Percentiles rank a stretch among this genome's conserved stretches.
Evolutionary conservation across 768 basidiomycete species (phyloP).

Genomic region (Rossbeevera mucosa): DNA sequence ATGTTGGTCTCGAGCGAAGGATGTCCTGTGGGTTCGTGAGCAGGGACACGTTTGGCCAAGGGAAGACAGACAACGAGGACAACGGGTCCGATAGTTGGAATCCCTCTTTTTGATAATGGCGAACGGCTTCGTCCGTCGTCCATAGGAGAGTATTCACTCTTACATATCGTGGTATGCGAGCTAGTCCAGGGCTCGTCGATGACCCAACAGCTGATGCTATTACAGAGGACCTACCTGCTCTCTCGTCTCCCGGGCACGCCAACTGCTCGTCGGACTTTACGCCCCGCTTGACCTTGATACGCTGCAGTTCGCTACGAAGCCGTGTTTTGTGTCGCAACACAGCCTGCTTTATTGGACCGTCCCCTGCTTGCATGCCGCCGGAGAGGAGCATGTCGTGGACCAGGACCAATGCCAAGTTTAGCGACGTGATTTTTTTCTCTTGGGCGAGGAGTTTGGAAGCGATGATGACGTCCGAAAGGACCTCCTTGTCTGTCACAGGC

Average conservation of each 20-base stretch:
- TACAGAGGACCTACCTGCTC: constrained; percentile 48
- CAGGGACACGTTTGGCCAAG: not conserved
- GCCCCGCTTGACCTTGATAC: constrained; percentile 73
- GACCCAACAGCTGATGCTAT: not conserved
- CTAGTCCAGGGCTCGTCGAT: constrained; percentile 33
- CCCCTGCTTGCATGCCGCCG: constrained; percentile 82
- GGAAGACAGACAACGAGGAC: constrained; percentile 41
- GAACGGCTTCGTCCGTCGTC: constrained; percentile 60
- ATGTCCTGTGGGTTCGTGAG: constrained; percentile 39
- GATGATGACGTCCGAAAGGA: constrained; percentile 66
- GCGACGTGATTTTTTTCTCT: constrained; percentile 72
- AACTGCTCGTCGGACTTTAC: constrained; percentile 61
- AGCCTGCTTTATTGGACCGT: constrained; percentile 87
- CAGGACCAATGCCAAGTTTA: constrained; percentile 76
- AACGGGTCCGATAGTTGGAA: constrained; percentile 51
- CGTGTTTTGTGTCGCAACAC: constrained; percentile 86
- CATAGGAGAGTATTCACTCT: constrained; percentile 75
- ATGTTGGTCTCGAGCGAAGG: constrained; percentile 73
- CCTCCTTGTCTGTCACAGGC: constrained; percentile 60
- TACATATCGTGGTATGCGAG: constrained; percentile 75
- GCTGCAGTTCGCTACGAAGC: constrained; percentile 80
- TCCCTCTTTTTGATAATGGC: constrained; percentile 51
- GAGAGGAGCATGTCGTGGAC: constrained; percentile 87
- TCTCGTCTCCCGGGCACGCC: constrained; percentile 53
- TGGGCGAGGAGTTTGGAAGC: constrained; percentile 63